Evolutionary conservation across 2,329 filamentous ascomycete species (phyloP), one percentile per base, ranked within the genome.

Genomic region (Xylariaceae sp.): DNA sequence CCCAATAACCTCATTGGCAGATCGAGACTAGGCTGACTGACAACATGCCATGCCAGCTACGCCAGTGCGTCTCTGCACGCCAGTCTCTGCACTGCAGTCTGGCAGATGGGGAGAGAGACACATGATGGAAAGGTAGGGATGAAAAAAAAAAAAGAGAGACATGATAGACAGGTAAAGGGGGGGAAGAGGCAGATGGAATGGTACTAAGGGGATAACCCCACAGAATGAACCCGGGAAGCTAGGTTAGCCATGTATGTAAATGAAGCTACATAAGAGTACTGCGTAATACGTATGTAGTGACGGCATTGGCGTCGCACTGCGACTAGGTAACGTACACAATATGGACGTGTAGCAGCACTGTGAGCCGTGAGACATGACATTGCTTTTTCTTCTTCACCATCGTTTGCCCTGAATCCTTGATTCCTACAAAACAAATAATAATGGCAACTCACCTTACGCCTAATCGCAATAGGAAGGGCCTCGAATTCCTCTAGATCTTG

Each of bases 391-490:
- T 20, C 26, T 44, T 20, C 26, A 16, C 7, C 9, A 23, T 26
- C 9, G 14, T 23, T 20, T 7, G 20, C 14, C 26, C n/a, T n/a
- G n/a, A n/a, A n/a, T 44, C n/a, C 43, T 29, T 23, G 21, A 46
- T 46, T n/a, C 16, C 21, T 26, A 26, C 23, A 9, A 26, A 26
- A 9, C 23, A 26, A 26, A 9, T 41, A 50, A 51, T 43, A 46
- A 47, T 19, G 46, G 47, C 20, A 23, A 73, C 77, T 70, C 70
- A 82, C 79, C 76, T 82, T 81, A 68, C 77, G 74, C 60, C 77
- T 75, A 20, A 81, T 77, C n/a, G 79, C 78, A 44, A 78, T 61
- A 7, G 79, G 79, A 52, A 82, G 70, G 40, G 77, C 74, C 62
- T 81, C 77, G 64, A 80, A 81, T 63, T 81, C 79, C 57, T 80